Percentiles rank a stretch among this genome's conserved stretches.
phyloP scores from a whole-genome alignment of 106 monocot genomes.

The Amphibolis antarctica region DNA sequence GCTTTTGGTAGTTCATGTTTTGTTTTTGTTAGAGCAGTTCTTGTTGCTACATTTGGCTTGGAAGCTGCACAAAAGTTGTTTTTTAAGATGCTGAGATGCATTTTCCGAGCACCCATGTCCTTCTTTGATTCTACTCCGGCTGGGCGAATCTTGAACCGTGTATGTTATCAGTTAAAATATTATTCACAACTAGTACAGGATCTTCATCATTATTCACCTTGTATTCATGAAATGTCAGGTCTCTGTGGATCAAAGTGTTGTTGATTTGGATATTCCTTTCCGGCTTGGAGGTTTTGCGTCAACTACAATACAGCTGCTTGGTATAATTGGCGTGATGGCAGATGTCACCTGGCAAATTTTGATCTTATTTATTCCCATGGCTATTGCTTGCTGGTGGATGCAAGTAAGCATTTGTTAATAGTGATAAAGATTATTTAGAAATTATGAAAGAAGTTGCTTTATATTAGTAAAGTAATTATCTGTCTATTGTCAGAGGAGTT shows the following conservation, averaged over 20 bases:
- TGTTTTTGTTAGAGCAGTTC: conserved; percentile 80
- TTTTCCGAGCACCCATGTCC: conserved; percentile 91
- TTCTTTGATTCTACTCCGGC: conserved; percentile 96
- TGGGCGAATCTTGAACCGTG: conserved; percentile 87
- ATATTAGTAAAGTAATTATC: too few relatives aligned
- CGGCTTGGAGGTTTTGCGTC: conserved; percentile 91
- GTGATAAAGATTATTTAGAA: not conserved
- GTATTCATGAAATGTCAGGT: conserved; percentile 44
- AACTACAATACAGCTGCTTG: conserved; percentile 89
- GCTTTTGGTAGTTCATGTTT: conserved; percentile 94
- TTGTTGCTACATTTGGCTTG: conserved; percentile 94
- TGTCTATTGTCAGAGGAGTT: too few relatives aligned
- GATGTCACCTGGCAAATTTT: conserved; percentile 94
- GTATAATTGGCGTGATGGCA: conserved; percentile 86
- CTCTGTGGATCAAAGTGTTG: conserved; percentile 99
- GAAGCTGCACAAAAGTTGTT: conserved; percentile 93
- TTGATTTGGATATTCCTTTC: conserved; percentile 95
- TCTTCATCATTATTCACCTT: not conserved
- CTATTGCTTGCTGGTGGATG: conserved; percentile 88
- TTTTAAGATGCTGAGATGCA: conserved; percentile 63
- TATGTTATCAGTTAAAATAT: conserved; percentile 24
- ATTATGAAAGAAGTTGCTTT: too few relatives aligned
- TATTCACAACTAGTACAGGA: not conserved
- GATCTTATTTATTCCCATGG: conserved; percentile 78
- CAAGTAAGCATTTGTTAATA: conserved; percentile 47